Evolutionary conservation across 1,284 basidiomycete genomes (phyloP).

Genomic region (Rhodotorula sp.): DNA sequence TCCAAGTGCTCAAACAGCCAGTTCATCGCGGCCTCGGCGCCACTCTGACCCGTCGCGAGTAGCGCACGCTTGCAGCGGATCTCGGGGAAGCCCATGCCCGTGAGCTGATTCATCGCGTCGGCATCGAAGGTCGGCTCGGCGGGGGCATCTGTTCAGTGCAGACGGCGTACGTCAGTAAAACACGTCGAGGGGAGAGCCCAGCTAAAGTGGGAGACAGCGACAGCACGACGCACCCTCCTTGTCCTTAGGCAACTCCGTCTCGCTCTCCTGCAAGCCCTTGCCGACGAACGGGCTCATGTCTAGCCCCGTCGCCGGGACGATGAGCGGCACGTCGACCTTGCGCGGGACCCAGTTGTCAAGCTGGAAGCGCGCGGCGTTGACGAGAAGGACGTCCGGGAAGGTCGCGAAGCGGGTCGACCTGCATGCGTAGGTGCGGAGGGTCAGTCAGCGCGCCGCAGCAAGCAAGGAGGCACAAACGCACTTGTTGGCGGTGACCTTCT

Average conservation of each 20-base stretch:
- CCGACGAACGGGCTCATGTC: constrained; percentile 72
- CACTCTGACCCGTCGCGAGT: constrained; percentile 82
- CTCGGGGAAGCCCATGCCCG: constrained; percentile 83
- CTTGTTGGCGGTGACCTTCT: constrained; percentile 68
- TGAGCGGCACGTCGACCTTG: constrained; percentile 87
- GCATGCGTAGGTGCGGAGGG: constrained; percentile 36
- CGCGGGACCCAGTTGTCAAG: constrained; percentile 95
- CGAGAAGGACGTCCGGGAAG: constrained; percentile 83
- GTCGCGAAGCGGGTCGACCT: constrained; percentile 77
- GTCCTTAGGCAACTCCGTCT: constrained; percentile 70
- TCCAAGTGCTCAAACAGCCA: constrained; percentile 97
- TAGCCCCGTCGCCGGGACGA: constrained; percentile 68
- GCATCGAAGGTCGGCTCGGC: constrained; percentile 62
- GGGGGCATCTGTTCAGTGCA: constrained; percentile 20
- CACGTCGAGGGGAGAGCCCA: not conserved
- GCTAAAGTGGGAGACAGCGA: no score
- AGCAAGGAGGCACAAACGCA: constrained; percentile 50
- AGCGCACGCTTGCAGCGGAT: constrained; percentile 84
- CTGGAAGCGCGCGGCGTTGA: constrained; percentile 94
- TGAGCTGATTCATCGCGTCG: constrained; percentile 70
- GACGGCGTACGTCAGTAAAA: not conserved
- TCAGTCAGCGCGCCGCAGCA: not conserved
- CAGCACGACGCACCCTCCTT: constrained; percentile 49
- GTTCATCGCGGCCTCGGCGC: constrained; percentile 81
- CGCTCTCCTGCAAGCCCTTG: constrained; percentile 70